Evolutionary conservation across 768 basidiomycete genomes (phyloP), one percentile per base, ranked within the genome.

Genomic region (Suillus spraguei): DNA sequence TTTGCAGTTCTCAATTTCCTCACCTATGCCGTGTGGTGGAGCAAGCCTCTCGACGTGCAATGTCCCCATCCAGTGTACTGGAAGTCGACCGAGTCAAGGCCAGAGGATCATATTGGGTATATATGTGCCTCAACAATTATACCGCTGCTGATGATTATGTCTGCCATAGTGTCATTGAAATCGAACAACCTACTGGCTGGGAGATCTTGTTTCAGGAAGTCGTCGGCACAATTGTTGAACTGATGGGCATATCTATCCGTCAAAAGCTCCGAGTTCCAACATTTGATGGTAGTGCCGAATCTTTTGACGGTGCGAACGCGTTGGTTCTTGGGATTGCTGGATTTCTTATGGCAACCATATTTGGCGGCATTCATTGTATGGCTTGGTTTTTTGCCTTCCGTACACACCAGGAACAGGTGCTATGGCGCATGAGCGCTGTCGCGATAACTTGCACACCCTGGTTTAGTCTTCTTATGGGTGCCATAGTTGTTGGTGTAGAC

Each of bases 1-100:
- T 77, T 76, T 59, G 73, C 72, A 2, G 52, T 70, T 4, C 65
- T 79, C 41, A 79, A 74, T 39, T 64, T 71, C 20, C 62, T 71
- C 16, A 73, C 70, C 8, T 80, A 78, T 63, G 39, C 60, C 0
- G 59, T 77, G 2, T 80, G 80, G 80, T 80, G 76, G 79, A 39
- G 71, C 33, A 82, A 82, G 66, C 80, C 79, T 4, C 70, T 75
- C 13, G 72, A 76, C 54, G 74, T 80, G 0, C 64, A 64, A 14
- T 65, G 63, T 16, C 71, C 68, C 1, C 33, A 58, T 44, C 35
- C 50, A 13, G 11, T 46, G n/a, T 22, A 22, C n/a, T 46, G 46
- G 46, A 46, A 46, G n/a, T 46, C 46, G 11, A 35, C 33, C 1
- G 33, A n/a, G 5, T 33, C 32, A 17, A n/a, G 3, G 11, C 33